phyloP scores from a whole-genome alignment of 345 rosid species.

The Populus pruinosa region DNA sequence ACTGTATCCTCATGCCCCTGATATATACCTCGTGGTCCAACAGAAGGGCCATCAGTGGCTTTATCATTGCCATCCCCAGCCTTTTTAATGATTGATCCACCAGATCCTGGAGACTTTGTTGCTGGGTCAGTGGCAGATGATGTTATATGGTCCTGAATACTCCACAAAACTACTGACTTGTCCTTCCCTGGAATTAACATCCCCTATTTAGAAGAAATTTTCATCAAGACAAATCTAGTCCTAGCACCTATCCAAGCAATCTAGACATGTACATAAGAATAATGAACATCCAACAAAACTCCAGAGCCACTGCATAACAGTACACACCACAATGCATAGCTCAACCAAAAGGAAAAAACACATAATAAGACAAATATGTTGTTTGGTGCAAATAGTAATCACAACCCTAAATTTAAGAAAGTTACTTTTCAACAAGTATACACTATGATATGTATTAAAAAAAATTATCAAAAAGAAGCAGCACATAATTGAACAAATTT shows the following conservation, averaged over 20 bases:
- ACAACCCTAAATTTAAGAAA: neutral
- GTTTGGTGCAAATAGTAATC: neutral
- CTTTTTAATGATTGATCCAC: conserved; percentile 68
- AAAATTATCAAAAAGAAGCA: neutral
- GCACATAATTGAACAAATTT: neutral
- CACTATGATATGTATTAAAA: neutral
- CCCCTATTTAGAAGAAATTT: conserved; percentile 22
- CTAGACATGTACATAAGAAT: neutral
- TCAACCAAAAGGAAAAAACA: neutral
- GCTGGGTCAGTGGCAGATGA: conserved; percentile 58
- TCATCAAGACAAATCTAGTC: neutral
- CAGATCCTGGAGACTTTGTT: conserved; percentile 65
- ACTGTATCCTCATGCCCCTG: conserved; percentile 93
- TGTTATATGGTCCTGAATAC: conserved; percentile 95
- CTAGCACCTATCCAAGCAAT: neutral
- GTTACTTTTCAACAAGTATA: neutral
- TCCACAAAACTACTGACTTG: conserved; percentile 90
- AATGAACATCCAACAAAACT: neutral
- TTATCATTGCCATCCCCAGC: conserved; percentile 68
- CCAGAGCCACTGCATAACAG: neutral
- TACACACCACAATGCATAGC: neutral
- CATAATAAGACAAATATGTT: neutral
- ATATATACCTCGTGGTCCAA: conserved; percentile 94
- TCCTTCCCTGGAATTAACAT: conserved; percentile 76
- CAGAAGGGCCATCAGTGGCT: conserved; percentile 59